Percentiles rank a stretch among this genome's conserved stretches.
Conservation (phyloP, 257 asterid genomes). For the Fraxinus excelsior region DNA sequence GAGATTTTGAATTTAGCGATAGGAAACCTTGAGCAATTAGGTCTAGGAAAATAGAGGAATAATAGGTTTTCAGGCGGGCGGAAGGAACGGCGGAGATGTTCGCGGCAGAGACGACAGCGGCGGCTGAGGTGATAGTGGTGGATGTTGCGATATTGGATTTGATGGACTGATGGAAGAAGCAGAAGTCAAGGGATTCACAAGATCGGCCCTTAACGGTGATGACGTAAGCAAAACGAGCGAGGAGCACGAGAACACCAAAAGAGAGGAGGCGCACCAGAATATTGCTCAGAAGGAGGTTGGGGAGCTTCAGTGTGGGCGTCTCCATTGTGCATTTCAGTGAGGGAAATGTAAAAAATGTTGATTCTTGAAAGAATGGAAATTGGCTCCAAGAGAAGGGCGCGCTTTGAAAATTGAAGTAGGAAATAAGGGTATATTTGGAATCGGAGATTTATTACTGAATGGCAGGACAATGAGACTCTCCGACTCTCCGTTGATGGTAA, state of each 20-base stretch:
- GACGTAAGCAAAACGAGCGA: slow-evolving; percentile 59
- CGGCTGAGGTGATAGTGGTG: neutral
- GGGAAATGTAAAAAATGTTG: neutral
- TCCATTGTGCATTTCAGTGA: slow-evolving; percentile 40
- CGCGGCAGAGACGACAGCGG: neutral
- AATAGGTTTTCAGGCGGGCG: slow-evolving; percentile 24
- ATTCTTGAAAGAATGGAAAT: neutral
- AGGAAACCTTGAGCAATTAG: slow-evolving; percentile 47
- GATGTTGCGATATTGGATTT: slow-evolving; percentile 3
- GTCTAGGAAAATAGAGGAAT: slow-evolving; percentile 53
- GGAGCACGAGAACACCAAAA: slow-evolving; percentile 50
- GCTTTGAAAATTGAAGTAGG: slow-evolving; percentile 19
- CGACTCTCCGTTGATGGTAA: no score
- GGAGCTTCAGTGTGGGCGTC: slow-evolving; percentile 16
- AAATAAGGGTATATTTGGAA: neutral
- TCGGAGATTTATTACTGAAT: neutral
- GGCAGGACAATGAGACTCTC: no score
- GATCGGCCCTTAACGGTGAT: slow-evolving; percentile 46
- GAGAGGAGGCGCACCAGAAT: slow-evolving; percentile 56
- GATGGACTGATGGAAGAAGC: slow-evolving; percentile 32
- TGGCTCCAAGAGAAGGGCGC: slow-evolving; percentile 21
- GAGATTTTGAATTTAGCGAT: slow-evolving; percentile 38
- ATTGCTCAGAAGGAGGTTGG: slow-evolving; percentile 37
- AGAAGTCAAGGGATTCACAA: slow-evolving; percentile 43
- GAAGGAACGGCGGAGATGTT: slow-evolving; percentile 23